These are phyloP conservation scores for Phytophthora multivora DNA, from an alignment of 352 stramenopile species.

Conservation along the genomic window DNA sequence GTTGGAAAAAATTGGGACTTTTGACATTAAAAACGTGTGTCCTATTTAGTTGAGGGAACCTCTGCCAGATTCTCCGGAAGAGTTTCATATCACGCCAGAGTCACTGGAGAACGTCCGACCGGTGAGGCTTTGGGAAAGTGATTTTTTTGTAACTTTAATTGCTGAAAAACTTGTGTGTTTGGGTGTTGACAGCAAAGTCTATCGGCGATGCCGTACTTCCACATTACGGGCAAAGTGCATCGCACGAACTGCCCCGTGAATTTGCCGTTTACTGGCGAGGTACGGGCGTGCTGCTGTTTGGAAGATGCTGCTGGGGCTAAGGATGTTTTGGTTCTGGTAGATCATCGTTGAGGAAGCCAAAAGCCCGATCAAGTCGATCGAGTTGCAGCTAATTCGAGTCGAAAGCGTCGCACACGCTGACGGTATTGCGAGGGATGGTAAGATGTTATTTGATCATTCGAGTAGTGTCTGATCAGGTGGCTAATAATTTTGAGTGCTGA, in stretches of 20 bases:
- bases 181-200: slow-evolving; percentile 47
- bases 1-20: background rate
- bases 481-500: background rate
- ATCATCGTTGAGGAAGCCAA: slow-evolving; percentile 81
- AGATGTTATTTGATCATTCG: background rate
- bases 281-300: slow-evolving; percentile 24
- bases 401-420: slow-evolving; percentile 86
- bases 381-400: slow-evolving; percentile 91
- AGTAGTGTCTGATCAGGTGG: background rate
- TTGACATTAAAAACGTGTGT: background rate
- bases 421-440: slow-evolving; percentile 82
- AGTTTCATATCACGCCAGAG: slow-evolving; percentile 87
- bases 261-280: slow-evolving; percentile 88
- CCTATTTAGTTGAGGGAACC: slow-evolving; percentile 51
- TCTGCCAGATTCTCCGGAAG: slow-evolving; percentile 61
- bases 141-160: background rate
- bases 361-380: slow-evolving; percentile 84
- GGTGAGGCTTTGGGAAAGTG: slow-evolving; percentile 23
- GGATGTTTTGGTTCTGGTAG: slow-evolving; percentile 25
- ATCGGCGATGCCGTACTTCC: slow-evolving; percentile 73
- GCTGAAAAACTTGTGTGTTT: slow-evolving; percentile 3
- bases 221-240: slow-evolving; percentile 84
- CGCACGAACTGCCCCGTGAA: slow-evolving; percentile 91
- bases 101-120: slow-evolving; percentile 82
- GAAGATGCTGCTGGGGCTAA: slow-evolving; percentile 14